phyloP scores from a whole-genome alignment of 106 monocot genomes.

The Narthecium ossifragum region DNA sequence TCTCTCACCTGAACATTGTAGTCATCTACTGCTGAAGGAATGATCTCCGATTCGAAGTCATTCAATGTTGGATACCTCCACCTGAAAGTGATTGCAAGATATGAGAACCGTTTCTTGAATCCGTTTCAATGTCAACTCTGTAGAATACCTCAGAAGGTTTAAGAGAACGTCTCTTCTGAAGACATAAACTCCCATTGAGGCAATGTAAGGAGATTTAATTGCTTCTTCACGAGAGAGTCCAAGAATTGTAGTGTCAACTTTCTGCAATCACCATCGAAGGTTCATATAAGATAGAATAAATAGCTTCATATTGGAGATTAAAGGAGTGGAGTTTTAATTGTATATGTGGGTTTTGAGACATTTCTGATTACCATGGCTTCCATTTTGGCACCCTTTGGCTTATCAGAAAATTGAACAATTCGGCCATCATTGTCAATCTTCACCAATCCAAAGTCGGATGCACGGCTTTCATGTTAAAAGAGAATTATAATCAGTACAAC shows the following conservation, averaged over 20 bases:
- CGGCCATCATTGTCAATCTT: constrained; percentile 72
- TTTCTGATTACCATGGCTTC: constrained; percentile 65
- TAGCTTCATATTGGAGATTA: too few species aligned
- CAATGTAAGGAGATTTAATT: constrained; percentile 59
- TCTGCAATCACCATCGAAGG: constrained; percentile 54
- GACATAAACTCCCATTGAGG: constrained; percentile 94
- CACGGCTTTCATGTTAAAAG: constrained; percentile 42
- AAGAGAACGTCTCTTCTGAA: constrained; percentile 70
- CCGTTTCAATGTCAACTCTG: background rate
- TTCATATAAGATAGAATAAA: too few species aligned
- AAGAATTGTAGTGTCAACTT: constrained; percentile 48
- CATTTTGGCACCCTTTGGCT: constrained; percentile 67
- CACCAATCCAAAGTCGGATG: constrained; percentile 87
- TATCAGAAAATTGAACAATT: constrained; percentile 76
- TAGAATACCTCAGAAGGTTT: constrained; percentile 70
- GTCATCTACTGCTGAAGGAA: constrained; percentile 77
- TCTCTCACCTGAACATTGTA: constrained; percentile 67
- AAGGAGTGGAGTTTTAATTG: too few species aligned
- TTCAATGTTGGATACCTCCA: constrained; percentile 75
- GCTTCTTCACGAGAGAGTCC: constrained; percentile 52
- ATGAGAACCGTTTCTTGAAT: background rate
- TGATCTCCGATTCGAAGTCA: constrained; percentile 96
- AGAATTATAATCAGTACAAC: background rate
- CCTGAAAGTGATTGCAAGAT: constrained; percentile 25
- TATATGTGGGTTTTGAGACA: too few species aligned